Evolutionary conservation across 345 rosid species (phyloP), one percentile per base, ranked within the genome.

Genomic region (Pelargonium nanum): DNA sequence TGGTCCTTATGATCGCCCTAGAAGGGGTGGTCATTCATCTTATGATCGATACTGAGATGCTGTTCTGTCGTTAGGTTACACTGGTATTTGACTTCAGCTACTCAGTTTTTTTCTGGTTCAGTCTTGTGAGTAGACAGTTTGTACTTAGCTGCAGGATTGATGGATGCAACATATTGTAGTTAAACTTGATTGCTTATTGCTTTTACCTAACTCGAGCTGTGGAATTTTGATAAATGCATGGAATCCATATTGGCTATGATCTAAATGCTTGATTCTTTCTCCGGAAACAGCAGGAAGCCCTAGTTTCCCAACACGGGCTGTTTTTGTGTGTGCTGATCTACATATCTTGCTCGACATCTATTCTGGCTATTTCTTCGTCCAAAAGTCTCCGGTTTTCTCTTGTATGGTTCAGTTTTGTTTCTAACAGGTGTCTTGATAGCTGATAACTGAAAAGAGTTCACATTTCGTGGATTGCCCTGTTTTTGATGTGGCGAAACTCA

Each of bases 11-110:
- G 55, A 52, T 9, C 55, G 55, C 55, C 22, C 55, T 52, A 52
- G 22, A 20, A 52, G 22, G 22, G 55, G 55, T 52, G 55, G 55
- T 21, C 55, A 19, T 52, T 15, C 7, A 2, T 20, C 22, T 52
- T 52, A 52, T 52, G 55, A 52, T 52, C 55, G 55, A 21, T 52
- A 52, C 55, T 52, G 55, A 52, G 55, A 52, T 20, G 55, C 9
- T 19, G 21, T 52, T 52, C 21, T 52, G 55, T 48, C 40, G 9
- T 48, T 48, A 13, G 20, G 53, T 3, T 48, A 17, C 53, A 48
- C 19, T 48, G 53, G 40, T 40, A 19, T 19, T 52, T 52, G 55
- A 8, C 21, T 17, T 4, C 55, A n/a, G 55, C 55, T 20, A 52
- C 21, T 52, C 55, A 52, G 22, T 20, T 52, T 19, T 51, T 52